Evolutionary conservation across 495 filamentous ascomycete genomes (phyloP).

Genomic region (Lasiosphaeria miniovina): DNA sequence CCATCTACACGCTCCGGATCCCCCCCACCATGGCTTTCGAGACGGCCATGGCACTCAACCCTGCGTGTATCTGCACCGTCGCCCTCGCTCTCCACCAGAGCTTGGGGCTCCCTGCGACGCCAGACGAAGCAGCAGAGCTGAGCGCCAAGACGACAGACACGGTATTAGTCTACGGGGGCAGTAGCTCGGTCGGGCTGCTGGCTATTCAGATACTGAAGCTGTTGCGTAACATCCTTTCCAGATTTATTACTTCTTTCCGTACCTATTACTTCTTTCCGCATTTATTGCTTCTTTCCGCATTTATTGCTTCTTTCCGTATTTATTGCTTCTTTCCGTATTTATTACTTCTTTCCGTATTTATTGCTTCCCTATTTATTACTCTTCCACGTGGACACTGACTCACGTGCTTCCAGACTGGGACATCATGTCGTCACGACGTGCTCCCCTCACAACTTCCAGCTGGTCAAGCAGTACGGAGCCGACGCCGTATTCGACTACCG

Average conservation of each 20-base stretch:
- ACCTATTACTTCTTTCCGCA: too few relatives aligned
- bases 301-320: too few relatives aligned
- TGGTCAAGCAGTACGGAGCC: constrained; percentile 52
- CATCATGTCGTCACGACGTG: constrained; percentile 51
- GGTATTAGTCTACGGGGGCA: constrained; percentile 46
- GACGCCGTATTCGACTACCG: constrained; percentile 55
- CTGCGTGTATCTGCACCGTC: constrained; percentile 10
- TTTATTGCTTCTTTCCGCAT: too few relatives aligned
- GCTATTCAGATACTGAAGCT: constrained; percentile 43
- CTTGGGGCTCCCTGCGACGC: constrained; percentile 26
- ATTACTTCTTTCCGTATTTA: too few relatives aligned
- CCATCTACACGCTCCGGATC: constrained; percentile 16
- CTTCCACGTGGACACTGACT: too few relatives aligned
- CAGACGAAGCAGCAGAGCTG: constrained; percentile 23
- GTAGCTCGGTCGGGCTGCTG: constrained; percentile 43
- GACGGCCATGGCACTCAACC: constrained; percentile 24
- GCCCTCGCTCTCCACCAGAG: constrained; percentile 11
- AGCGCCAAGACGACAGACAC: constrained; percentile 15
- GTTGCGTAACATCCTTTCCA: constrained; percentile 1
- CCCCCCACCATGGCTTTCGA: constrained; percentile 17
- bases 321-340: too few relatives aligned
- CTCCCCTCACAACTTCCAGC: constrained; percentile 53
- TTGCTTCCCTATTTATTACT: too few relatives aligned
- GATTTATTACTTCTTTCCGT: too few relatives aligned
- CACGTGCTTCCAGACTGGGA: constrained; percentile 18